Base-by-base conservation (phyloP, 73 alveolate species). In the Diophrys sp. region DNA sequence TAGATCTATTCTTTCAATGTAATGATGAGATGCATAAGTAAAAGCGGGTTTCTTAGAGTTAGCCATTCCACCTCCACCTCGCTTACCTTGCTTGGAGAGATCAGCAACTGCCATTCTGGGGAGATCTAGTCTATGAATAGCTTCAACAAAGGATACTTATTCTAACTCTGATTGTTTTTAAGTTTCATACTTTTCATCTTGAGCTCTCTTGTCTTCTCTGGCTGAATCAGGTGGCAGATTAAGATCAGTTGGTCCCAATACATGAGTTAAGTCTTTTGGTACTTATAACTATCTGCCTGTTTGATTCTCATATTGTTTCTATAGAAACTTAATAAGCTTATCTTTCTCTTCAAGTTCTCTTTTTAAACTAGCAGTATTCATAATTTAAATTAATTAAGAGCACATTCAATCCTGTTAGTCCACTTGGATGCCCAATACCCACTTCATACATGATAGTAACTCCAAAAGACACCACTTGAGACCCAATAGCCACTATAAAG, bases 1-100 rank as follows among this genome's bases (percentile, higher is more conserved):
- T 5, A 83, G 77, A 44, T 83, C 85, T 25, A 83, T 83, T 29
- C 68, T 76, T 32, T 83, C 86, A 1, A 83, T 57, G 86, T 67
- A 67, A 25, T 66, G 82, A 27, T 57, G 78, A 8, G 75, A 72
- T 28, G 66, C 1, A 0, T 66, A 23, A 1, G 72, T 23, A 1
- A 76, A 2, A n/a, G 70, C 86, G 33, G 74, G 74, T 70, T 75
- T 83, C 26, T 2, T 31, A 26, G 75, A 24, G 29, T 23, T 68
- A 2, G 31, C 25, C 54, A 26, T 68, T 2, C 54, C 54, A 1
- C 67, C 54, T 33, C 56, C 91, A 33, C 82, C 74, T 75, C 25
- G 77, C 81, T 67, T 83, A 66, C 69, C 54, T 44, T 5, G 62
- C 18, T 44, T 44, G 18, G 62, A 44, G 62, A 26, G 82, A 29